phyloP scores from a whole-genome alignment of 2,329 filamentous ascomycete genomes.

The Didymella lethalis region DNA sequence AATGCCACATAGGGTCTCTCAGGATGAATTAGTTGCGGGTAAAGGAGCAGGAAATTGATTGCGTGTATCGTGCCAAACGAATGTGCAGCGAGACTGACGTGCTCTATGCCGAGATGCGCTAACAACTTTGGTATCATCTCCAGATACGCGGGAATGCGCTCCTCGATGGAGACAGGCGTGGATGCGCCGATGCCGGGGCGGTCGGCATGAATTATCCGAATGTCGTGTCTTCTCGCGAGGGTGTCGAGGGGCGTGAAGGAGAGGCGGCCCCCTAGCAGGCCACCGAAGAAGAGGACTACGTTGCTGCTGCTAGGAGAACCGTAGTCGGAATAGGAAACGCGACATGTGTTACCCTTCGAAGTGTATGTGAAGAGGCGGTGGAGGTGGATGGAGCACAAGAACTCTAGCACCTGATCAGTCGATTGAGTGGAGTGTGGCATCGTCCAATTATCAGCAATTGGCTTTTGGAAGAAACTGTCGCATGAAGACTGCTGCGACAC shows the following conservation, averaged over 20 bases:
- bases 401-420: not conserved
- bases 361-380: slow-evolving; percentile 10
- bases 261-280: slow-evolving; percentile 28
- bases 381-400: slow-evolving; percentile 24
- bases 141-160: slow-evolving; percentile 27
- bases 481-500: not conserved
- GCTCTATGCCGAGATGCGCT: slow-evolving; percentile 27
- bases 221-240: slow-evolving; percentile 24
- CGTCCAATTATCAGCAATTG: not conserved
- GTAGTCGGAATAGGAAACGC: slow-evolving; percentile 25
- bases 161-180: slow-evolving; percentile 20
- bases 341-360: not conserved
- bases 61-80: slow-evolving; percentile 35
- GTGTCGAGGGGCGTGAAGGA: slow-evolving; percentile 29
- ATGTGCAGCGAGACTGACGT: slow-evolving; percentile 32
- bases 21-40: slow-evolving; percentile 31
- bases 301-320: slow-evolving; percentile 29
- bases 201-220: slow-evolving; percentile 35
- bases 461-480: not conserved
- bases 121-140: slow-evolving; percentile 30
- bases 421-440: not conserved
- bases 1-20: slow-evolving; percentile 29
- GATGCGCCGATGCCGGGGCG: slow-evolving; percentile 34
- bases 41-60: slow-evolving; percentile 30
- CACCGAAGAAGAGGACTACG: slow-evolving; percentile 36